Evolutionary conservation across 2,329 filamentous ascomycete genomes (phyloP), one percentile per base, ranked within the genome.

Genomic region (Dactylonectria estremocensis): DNA sequence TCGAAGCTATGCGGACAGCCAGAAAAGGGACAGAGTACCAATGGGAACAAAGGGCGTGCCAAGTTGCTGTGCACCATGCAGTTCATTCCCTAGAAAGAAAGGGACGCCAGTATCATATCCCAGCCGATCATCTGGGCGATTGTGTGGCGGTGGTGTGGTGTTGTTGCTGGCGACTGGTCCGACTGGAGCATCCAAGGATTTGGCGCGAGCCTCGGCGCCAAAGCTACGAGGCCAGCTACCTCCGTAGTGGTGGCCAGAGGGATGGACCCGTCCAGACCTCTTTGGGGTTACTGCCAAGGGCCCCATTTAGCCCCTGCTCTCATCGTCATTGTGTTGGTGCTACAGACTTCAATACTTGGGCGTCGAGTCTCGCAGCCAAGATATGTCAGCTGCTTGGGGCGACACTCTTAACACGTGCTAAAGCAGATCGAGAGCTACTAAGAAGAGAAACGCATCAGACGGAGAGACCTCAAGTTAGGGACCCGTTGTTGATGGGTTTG

Each of bases 111-210:
- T n/a, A 20, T 31, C 22, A 24, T 20, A 33, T 13, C 33, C 33
- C 33, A 61, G 37, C 35, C 46, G 63, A 66, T 66, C 52, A 18
- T 46, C 46, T 53, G 20, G 28, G 20, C 53, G 28, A 54, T 62
- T 66, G n/a, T 20, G n/a, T 43, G 11, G 45, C 43, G 20, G 62
- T 73, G 73, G 72, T 72, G 73, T 67, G 59, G 59, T 68, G 67
- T 56, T 28, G 45, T n/a, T 40, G 61, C 43, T 43, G 37, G 40
- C 67, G 48, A 73, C 46, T 73, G 69, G 72, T 49, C 64, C 31
- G 16, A 18, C 14, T 40, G 46, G 43, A 43, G 22, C 24, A 64
- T 52, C 61, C 65, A 61, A 45, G 64, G 61, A 68, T 61, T 66
- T n/a, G 55, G 56, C 56, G 61, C 45, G 18, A 33, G 46, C 31